Percentiles rank a stretch among this genome's conserved stretches.
These are phyloP conservation scores for Psilocybe sp. DNA, from an alignment of 768 basidiomycete genomes.

Conservation along the genomic window DNA sequence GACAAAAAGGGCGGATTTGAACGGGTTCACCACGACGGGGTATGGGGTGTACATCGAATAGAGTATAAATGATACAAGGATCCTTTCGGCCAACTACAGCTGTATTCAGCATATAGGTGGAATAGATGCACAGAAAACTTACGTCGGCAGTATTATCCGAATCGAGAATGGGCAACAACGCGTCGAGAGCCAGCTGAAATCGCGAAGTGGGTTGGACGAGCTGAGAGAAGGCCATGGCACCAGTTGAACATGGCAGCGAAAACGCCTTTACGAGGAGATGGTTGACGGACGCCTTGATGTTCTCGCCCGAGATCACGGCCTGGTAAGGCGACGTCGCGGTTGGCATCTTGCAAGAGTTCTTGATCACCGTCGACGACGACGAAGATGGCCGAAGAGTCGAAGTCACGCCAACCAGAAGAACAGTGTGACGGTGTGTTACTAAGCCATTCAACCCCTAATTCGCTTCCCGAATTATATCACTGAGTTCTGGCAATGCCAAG, in stretches of 20 bases:
- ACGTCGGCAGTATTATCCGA: conserved; percentile 53
- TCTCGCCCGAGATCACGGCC: conserved; percentile 30
- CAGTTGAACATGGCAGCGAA: conserved; percentile 73
- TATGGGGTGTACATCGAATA: conserved; percentile 80
- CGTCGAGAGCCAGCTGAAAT: conserved; percentile 83
- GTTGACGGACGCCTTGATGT: conserved; percentile 59
- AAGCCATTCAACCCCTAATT: no score
- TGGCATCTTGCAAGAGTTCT: conserved; percentile 2
- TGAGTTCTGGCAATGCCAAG: no score
- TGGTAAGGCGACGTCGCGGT: conserved; percentile 16
- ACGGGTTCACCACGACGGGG: conserved; percentile 78
- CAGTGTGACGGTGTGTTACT: no score
- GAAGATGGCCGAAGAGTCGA: no score
- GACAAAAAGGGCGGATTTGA: conserved; percentile 68
- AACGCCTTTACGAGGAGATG: conserved; percentile 67
- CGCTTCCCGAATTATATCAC: no score
- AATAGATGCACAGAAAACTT: conserved; percentile 20
- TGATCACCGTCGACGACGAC: no score
- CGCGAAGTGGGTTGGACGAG: conserved; percentile 73
- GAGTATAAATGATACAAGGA: conserved; percentile 76
- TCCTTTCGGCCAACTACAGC: conserved; percentile 63
- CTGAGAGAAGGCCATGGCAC: conserved; percentile 71
- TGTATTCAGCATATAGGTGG: conserved; percentile 4
- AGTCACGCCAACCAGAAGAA: no score
- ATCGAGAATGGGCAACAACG: conserved; percentile 71